Percentiles rank a stretch among this genome's conserved stretches.
Evolutionary conservation across 2,329 filamentous ascomycete species (phyloP).

Genomic region (Simplicillium sp.): DNA sequence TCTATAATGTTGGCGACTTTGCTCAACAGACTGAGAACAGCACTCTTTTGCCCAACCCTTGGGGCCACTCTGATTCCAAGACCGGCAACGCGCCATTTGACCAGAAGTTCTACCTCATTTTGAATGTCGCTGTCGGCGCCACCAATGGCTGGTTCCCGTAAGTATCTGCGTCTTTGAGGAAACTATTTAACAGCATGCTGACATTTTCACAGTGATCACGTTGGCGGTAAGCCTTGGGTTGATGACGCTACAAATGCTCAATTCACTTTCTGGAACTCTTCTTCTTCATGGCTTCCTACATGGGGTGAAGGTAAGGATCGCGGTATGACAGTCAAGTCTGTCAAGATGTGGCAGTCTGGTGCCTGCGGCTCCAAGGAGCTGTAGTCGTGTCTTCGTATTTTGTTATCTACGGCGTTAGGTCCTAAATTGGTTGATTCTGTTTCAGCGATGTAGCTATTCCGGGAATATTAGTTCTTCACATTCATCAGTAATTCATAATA

Average conservation of each 20-base stretch:
- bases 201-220: constrained; percentile 21
- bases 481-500: too few relatives aligned
- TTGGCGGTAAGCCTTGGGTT: constrained; percentile 35
- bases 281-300: constrained; percentile 32
- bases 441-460: too few relatives aligned
- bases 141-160: constrained; percentile 35
- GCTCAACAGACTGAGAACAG: constrained; percentile 25
- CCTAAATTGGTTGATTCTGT: too few relatives aligned
- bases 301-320: constrained; percentile 31
- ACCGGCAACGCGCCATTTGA: constrained; percentile 39
- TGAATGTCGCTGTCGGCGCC: constrained; percentile 40
- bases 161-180: too few relatives aligned
- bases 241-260: constrained; percentile 27
- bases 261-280: constrained; percentile 31
- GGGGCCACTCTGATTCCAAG: constrained; percentile 25
- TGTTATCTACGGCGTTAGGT: too few relatives aligned
- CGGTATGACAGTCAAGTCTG: constrained; percentile 34
- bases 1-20: constrained; percentile 34
- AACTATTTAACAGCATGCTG: too few relatives aligned
- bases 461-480: too few relatives aligned
- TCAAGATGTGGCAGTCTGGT: constrained; percentile 37
- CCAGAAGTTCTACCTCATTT: constrained; percentile 38
- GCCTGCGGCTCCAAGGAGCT: constrained; percentile 6
- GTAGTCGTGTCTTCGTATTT: background rate
- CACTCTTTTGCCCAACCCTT: constrained; percentile 32